Conservation (phyloP, 371 early-diverging fungal genomes). For the Apophysomyces elegans region DNA sequence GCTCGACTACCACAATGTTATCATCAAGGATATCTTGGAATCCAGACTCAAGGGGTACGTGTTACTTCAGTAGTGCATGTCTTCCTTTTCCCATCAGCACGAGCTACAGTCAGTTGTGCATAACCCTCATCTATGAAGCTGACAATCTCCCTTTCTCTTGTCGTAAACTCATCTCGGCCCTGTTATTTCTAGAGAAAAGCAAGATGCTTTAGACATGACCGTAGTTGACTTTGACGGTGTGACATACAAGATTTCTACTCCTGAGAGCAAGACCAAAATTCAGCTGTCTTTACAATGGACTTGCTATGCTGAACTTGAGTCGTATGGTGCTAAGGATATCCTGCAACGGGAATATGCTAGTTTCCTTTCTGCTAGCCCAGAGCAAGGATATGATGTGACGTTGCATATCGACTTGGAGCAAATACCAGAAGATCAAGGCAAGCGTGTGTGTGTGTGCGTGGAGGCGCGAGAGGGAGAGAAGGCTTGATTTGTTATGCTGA, state of each 20-base stretch:
- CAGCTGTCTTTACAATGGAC: slow-evolving; percentile 82
- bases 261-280: slow-evolving; percentile 71
- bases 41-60: slow-evolving; percentile 62
- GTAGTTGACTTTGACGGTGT: slow-evolving; percentile 97
- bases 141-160: slow-evolving; percentile 10
- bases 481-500: neutral
- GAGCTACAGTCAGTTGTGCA: neutral
- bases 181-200: slow-evolving; percentile 64
- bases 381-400: slow-evolving; percentile 84
- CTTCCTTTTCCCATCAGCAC: neutral
- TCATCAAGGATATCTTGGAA: slow-evolving; percentile 65
- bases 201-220: slow-evolving; percentile 81
- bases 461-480: neutral
- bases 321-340: slow-evolving; percentile 82
- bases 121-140: neutral
- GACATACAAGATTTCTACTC: slow-evolving; percentile 81
- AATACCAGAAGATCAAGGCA: slow-evolving; percentile 75
- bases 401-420: slow-evolving; percentile 81
- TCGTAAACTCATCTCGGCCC: neutral
- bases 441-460: neutral
- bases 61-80: neutral
- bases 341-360: slow-evolving; percentile 82
- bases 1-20: slow-evolving; percentile 72
- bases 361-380: slow-evolving; percentile 64
- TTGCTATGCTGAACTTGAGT: slow-evolving; percentile 79